Conservation (phyloP, 2,329 filamentous ascomycete species). For the Apiospora saccharicola region DNA sequence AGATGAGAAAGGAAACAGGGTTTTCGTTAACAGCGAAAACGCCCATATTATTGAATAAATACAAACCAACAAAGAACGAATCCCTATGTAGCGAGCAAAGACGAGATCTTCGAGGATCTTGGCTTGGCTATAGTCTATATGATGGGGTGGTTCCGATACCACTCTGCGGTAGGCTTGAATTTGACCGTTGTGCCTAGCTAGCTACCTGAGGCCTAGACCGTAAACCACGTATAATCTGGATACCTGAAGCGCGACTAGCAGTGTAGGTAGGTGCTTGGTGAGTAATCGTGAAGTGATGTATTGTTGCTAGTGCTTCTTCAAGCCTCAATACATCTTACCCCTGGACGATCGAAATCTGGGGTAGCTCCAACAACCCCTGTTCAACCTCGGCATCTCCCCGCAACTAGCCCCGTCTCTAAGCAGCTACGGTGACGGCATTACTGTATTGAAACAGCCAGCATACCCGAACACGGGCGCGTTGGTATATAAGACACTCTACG, state of each 20-base stretch:
- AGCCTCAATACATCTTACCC: not conserved
- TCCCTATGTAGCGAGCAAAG: not conserved
- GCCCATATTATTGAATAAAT: slow-evolving; percentile 6
- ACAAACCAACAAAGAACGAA: not conserved
- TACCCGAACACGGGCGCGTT: slow-evolving; percentile 6
- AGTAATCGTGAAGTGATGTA: not conserved
- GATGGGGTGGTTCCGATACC: not conserved
- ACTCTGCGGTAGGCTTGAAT: not conserved
- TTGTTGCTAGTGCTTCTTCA: not conserved
- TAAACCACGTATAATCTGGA: not conserved
- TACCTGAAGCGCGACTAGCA: not conserved
- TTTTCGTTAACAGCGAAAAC: not conserved
- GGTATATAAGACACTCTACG: not conserved
- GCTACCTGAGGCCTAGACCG: not conserved
- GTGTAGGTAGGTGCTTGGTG: not conserved
- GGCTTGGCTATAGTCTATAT: not conserved
- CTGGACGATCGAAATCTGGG: slow-evolving; percentile 20
- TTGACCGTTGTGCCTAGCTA: not conserved
- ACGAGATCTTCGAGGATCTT: not conserved
- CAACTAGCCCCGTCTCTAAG: slow-evolving; percentile 29
- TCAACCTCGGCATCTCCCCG: slow-evolving; percentile 37
- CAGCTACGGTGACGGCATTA: slow-evolving; percentile 6
- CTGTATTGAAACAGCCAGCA: slow-evolving; percentile 15
- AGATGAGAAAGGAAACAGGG: not conserved
- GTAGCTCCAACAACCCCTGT: slow-evolving; percentile 25